Base-by-base conservation (phyloP, 2,329 filamentous ascomycete species). In the Aphanoascus verrucosus region DNA sequence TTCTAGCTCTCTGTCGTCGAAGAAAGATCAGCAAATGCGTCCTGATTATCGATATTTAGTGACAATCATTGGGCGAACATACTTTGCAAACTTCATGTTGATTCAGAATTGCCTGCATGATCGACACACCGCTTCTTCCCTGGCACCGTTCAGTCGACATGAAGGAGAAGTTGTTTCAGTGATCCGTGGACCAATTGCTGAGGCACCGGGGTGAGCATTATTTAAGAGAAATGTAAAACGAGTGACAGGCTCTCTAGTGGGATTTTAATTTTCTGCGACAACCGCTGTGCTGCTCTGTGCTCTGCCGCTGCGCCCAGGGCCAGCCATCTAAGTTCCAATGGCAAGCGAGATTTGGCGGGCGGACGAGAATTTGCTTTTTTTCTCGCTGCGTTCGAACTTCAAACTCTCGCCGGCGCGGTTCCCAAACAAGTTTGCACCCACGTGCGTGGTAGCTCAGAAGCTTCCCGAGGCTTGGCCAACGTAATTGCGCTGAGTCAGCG, bases 1-100 rank as follows among this genome's bases (percentile, higher is more conserved):
- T 66, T 95, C 88, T 58, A 95, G 78, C 72, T 94, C 88, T 66
- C 79, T 82, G 56, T 8, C 81, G 53, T 28, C 5, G 37, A 56
- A 54, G n/a, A 51, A 49, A 49, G 40, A 53, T 52, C 31, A 44
- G 48, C 43, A 40, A 58, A 63, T 56, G 62, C 58, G 54, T 53
- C 49, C 46, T 56, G 23, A 58, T 56, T 57, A 55, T 54, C 52
- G 28, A 54, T 56, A 51, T 41, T 46, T 37, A 44, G 55, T 55
- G 45, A 4, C 48, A 40, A 20, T 11, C 3, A 41, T 41, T 19
- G 46, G 19, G 1, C 3, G 28, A 19, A 66, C 70, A 54, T 65
- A 81, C 79, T 81, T 81, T 66, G 78, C 78, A 63, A 81, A 82
- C 68, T 82, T 82, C 79, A 82, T 82, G 15, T 48, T 53, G 28